Base-by-base conservation (phyloP, 148 eudicot genomes). In the Vaccinium myrtillus region DNA sequence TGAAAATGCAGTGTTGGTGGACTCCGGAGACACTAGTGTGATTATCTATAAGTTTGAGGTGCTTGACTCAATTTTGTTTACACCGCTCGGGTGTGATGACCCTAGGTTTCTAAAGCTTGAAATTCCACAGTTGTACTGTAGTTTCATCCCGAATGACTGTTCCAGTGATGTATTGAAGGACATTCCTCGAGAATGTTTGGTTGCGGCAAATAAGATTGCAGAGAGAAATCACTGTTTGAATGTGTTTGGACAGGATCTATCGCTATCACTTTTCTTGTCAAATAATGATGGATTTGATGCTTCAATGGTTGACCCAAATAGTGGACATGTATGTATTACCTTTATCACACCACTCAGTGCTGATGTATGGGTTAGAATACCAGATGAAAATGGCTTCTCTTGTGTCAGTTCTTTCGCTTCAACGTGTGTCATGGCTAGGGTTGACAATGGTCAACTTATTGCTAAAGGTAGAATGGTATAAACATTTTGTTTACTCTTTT, bases 331-430 rank as follows among this genome's bases (percentile, higher is more conserved):
- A 84, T 83, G 70, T 86, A 81, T 84, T 56, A 69, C 79, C 81
- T 89, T 95, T 75, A 76, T 95, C 81, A 86, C 91, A 43, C 87
- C 93, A 23, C 67, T 89, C 43, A 90, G 90, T 87, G 91, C 91
- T 86, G 94, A 97, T 91, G 59, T 94, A 50, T 95, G 96, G 98
- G 86, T 97, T 84, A 91, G 94, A 86, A 87, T 95, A 86, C 96
- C 98, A 9, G 70, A 25, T 77, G 91, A 89, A 59, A 85, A 49
- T 82, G 87, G 81, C 80, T 73, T 88, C 25, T 85, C 89, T 82
- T 55, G 30, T 80, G 21, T 75, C 77, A 83, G 87, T 84, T 70
- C 84, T 77, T 30, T 78, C 58, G 83, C 88, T 87, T 89, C 90
- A 82, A 83, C 80, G 67, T 91, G 88, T 89, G 69, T 93, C 75